These are phyloP conservation scores for Hygrocybe coccinea DNA, from an alignment of 768 basidiomycete genomes.

Conservation along the genomic window DNA sequence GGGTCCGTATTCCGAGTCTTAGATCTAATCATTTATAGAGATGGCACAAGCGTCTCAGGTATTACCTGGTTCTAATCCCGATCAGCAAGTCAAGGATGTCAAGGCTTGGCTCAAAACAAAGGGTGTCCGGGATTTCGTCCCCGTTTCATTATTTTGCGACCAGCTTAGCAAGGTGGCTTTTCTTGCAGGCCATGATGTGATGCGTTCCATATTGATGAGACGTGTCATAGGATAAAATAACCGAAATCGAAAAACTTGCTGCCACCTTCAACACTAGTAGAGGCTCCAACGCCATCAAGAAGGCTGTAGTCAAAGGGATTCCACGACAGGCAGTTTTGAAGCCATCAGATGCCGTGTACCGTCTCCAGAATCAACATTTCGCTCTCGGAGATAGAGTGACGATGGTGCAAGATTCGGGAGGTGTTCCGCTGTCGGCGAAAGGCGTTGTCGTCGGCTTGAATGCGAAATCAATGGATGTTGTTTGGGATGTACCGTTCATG, in stretches of 20 bases:
- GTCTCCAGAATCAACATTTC: constrained; percentile 86
- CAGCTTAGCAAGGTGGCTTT: constrained; percentile 74
- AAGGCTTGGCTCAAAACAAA: constrained; percentile 81
- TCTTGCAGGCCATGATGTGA: neutral
- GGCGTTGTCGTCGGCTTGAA: constrained; percentile 92
- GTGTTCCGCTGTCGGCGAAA: constrained; percentile 85
- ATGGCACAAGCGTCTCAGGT: constrained; percentile 67
- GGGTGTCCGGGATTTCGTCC: constrained; percentile 86
- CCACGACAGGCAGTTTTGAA: constrained; percentile 92
- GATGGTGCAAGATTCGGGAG: constrained; percentile 93
- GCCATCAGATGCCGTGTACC: constrained; percentile 82
- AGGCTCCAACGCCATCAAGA: constrained; percentile 66
- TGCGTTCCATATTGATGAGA: neutral
- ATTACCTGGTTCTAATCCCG: constrained; percentile 52
- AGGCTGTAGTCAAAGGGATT: constrained; percentile 88
- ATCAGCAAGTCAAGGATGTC: constrained; percentile 68
- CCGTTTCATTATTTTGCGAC: constrained; percentile 87
- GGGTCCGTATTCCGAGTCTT: constrained; percentile 2
- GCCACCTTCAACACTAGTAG: constrained; percentile 62
- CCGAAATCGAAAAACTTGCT: constrained; percentile 71
- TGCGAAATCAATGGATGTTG: constrained; percentile 83
- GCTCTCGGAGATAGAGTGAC: constrained; percentile 88
- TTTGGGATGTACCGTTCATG: constrained; percentile 97
- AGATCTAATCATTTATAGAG: constrained; percentile 40
- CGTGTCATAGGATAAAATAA: constrained; percentile 60